Base-by-base conservation (phyloP, 1,284 basidiomycete genomes). In the Caloboletus inedulis region DNA sequence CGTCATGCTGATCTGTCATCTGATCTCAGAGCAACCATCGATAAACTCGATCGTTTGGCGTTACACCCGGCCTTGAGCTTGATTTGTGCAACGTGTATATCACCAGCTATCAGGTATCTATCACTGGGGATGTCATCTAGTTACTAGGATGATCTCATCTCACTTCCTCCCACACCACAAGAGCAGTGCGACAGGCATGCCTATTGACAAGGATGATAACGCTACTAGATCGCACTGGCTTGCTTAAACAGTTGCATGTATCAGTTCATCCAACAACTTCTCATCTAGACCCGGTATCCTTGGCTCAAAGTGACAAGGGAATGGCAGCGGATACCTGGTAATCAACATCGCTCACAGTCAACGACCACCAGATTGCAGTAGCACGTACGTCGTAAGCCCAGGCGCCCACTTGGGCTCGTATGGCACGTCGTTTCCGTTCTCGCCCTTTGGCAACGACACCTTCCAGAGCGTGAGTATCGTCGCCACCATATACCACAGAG, bases 401-500 rank as follows among this genome's bases (percentile, higher is more conserved):
- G 42, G 14, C 3, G 39, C 35, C 60, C 56, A 56, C 23, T 50
- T 43, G 37, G 39, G 48, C 13, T 59, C 51, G 16, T 16, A 33
- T 14, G 41, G 43, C 30, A 52, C 47, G 4, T 54, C 52, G 4
- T 45, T 40, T 37, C 50, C 53, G 13, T 43, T 27, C 8, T 62
- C 43, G 35, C 58, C 57, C 14, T 50, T 61, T 2, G 52, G 37
- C 7, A 52, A 18, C 14, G 51, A 52, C n/a, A 59, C 34, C 36
- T 48, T 63, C 46, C 58, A 62, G 14, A 62, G 21, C 2, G 54
- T 44, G 9, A 55, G 62, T 25, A 62, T 43, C 39, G 52, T 59
- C 29, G 51, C 47, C 4, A 54, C 37, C 14, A 36, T 50, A 44
- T 31, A 52, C 54, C 63, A 61, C 33, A 52, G 3, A 8, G 59